phyloP scores from a whole-genome alignment of 139 green algal genomes.

The Chlamydomonas urium region DNA sequence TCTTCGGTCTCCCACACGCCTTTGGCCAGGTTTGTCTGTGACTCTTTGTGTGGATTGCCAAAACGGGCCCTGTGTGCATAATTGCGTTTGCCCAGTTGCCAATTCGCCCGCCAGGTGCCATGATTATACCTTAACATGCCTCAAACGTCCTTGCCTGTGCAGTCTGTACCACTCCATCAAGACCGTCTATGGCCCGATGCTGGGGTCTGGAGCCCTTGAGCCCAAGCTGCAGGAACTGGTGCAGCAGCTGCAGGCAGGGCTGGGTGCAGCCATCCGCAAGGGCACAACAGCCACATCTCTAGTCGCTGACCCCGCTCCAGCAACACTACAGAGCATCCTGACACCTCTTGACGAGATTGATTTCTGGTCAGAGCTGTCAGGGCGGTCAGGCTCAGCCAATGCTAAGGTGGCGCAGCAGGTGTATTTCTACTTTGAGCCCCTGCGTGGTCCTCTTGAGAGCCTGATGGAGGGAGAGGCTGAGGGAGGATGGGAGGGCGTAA shows the following conservation, averaged over 20 bases:
- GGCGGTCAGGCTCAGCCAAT: slow-evolving; percentile 15
- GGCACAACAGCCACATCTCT: slow-evolving; percentile 6
- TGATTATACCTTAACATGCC: neutral
- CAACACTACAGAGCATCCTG: slow-evolving; percentile 42
- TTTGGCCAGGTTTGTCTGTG: neutral
- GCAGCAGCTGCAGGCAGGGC: slow-evolving; percentile 51
- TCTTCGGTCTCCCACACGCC: slow-evolving; percentile 46
- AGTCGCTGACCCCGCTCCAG: slow-evolving; percentile 23
- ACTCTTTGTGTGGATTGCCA: neutral
- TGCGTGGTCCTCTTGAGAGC: slow-evolving; percentile 22
- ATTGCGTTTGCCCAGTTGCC: neutral
- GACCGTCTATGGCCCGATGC: slow-evolving; percentile 50
- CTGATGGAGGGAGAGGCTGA: slow-evolving; percentile 20
- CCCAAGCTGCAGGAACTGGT: slow-evolving; percentile 49
- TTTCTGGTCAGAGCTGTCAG: slow-evolving; percentile 55
- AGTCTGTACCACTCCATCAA: slow-evolving; percentile 56
- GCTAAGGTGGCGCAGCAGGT: slow-evolving; percentile 28
- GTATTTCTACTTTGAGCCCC: slow-evolving; percentile 33
- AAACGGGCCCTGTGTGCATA: neutral
- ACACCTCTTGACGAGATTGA: slow-evolving; percentile 52
- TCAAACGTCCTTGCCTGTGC: neutral
- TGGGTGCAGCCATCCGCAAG: slow-evolving; percentile 44
- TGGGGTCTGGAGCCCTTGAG: slow-evolving; percentile 28
- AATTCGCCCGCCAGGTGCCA: neutral
- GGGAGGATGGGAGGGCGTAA: slow-evolving; percentile 34